Base-by-base conservation (phyloP, 2,329 filamentous ascomycete species). In the Fusarium irregulare region DNA sequence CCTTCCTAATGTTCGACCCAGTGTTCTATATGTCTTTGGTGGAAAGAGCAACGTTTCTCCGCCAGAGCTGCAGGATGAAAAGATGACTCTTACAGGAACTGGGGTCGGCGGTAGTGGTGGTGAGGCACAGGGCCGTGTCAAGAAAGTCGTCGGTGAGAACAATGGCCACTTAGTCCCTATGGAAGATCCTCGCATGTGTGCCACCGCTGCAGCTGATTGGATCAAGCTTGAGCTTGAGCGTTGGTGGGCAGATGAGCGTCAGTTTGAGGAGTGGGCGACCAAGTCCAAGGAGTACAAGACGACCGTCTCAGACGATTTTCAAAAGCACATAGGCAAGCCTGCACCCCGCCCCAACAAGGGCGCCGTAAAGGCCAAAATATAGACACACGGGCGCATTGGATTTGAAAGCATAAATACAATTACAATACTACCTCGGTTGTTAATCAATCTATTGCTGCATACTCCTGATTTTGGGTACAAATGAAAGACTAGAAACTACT, bases 101-200 rank as follows among this genome's bases (percentile, higher is more conserved):
- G 92, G 89, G 1, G 80, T 87, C 0, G 90, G 92, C 9, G 92
- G 93, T 3, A 91, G 89, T 71, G 88, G 93, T 20, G 87, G 91
- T 49, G 83, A 78, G 6, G 79, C 80, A n/a, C 86, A 86, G 14
- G 93, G 92, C 0, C 84, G 89, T 47, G 94, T 97, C 4, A 85
- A 83, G 59, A 85, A 89, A 69, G 85, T 92, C 7, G 83, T 88
- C 18, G 80, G 96, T 10, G 81, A 91, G 28, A 86, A 86, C 0
- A 84, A 86, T 8, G 93, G 94, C 0, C 95, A 98, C 79, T 79
- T 98, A 44, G 88, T 98, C 28, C 91, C 94, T 0, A 92, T 97
- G 88, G 94, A 97, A 79, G 86, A 87, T 41, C 92, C 92, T 0
- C 82, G 75, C 4, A 83, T 88, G 74, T 92, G 90, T 66, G 94